Evolutionary conservation across 31 red algal genomes (phyloP).

Genomic region (Asparagopsis taxiformis): DNA sequence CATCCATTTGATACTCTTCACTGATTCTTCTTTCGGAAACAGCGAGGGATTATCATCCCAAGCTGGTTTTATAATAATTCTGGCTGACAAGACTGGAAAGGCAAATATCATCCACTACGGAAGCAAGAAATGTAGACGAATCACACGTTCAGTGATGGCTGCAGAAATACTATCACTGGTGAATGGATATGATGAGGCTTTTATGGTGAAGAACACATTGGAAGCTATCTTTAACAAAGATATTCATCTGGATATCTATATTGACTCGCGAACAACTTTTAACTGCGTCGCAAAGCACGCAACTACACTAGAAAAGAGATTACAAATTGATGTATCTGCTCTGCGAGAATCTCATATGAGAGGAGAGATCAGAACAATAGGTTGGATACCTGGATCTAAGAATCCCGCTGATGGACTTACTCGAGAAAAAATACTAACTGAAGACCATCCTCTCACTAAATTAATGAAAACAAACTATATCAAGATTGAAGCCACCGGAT

Average conservation of each 20-base stretch:
- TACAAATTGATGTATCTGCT: constrained; percentile 9
- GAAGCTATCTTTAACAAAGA: background rate
- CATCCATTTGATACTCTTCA: background rate
- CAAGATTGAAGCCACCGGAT: no score
- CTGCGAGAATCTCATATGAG: constrained; percentile 5
- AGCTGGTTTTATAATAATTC: constrained; percentile 2
- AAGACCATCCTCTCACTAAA: no score
- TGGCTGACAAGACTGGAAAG: background rate
- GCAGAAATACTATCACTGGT: constrained; percentile 16
- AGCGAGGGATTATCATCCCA: no score
- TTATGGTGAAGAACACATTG: no score
- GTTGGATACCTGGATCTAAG: no score
- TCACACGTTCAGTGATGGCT: background rate
- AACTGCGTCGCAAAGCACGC: background rate
- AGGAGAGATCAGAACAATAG: no score
- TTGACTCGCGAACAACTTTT: constrained; percentile 9
- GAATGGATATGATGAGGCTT: background rate
- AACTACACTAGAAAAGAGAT: constrained; percentile 9
- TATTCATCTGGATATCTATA: background rate
- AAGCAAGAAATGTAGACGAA: constrained; percentile 6
- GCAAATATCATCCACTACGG: constrained; percentile 6
- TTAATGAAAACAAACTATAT: no score
- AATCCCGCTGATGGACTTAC: no score
- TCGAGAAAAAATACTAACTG: no score
- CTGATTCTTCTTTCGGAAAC: no score